Percentiles rank a stretch among this genome's conserved stretches.
phyloP scores from a whole-genome alignment of 345 rosid species.

The Balakata baccata region DNA sequence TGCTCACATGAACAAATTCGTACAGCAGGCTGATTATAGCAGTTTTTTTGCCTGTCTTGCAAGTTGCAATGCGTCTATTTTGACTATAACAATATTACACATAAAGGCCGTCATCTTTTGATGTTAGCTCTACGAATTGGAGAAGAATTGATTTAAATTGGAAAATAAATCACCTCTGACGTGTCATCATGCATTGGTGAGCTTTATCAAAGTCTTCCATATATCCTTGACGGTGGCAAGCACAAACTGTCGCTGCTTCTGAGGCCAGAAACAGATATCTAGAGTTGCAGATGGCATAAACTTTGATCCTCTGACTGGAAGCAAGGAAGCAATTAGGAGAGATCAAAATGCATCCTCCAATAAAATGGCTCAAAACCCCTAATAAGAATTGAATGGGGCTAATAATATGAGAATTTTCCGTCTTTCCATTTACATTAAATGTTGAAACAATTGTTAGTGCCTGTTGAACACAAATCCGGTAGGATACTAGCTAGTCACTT shows the following conservation, averaged over 20 bases:
- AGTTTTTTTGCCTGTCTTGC: slow-evolving; percentile 22
- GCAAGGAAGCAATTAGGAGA: slow-evolving; percentile 10
- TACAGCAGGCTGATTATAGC: slow-evolving; percentile 23
- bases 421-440: slow-evolving; percentile 34
- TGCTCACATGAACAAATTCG: slow-evolving; percentile 32
- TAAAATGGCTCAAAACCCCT: slow-evolving; percentile 33
- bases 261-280: slow-evolving; percentile 30
- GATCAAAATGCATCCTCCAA: slow-evolving; percentile 21
- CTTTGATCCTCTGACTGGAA: slow-evolving; percentile 29
- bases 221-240: slow-evolving; percentile 28
- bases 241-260: slow-evolving; percentile 22
- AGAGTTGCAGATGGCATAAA: slow-evolving; percentile 15
- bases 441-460: slow-evolving; percentile 39
- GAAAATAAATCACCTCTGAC: slow-evolving; percentile 34
- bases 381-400: slow-evolving; percentile 27
- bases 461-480: slow-evolving; percentile 15
- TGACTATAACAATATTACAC: slow-evolving; percentile 26
- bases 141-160: slow-evolving; percentile 19
- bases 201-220: slow-evolving; percentile 22
- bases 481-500: slow-evolving; percentile 64
- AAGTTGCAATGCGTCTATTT: slow-evolving; percentile 13
- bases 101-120: slow-evolving; percentile 19
- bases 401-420: slow-evolving; percentile 30
- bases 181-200: slow-evolving; percentile 21
- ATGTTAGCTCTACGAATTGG: slow-evolving; percentile 33